These are phyloP conservation scores for Calonectria hongkongensis DNA, from an alignment of 2,329 filamentous ascomycete genomes.

Conservation along the genomic window DNA sequence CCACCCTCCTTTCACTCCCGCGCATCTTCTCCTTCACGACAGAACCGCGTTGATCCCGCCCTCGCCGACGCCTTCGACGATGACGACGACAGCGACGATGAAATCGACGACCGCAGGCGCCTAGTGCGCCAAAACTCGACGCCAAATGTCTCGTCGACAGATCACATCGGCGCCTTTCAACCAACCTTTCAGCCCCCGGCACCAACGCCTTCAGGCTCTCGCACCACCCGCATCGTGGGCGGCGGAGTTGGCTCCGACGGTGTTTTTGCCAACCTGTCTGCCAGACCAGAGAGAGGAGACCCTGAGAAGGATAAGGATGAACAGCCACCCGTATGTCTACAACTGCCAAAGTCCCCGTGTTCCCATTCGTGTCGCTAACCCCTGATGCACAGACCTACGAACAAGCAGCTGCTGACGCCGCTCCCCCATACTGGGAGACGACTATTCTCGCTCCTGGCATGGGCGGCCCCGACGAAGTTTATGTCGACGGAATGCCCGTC, in stretches of 20 bases:
- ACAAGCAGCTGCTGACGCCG: constrained; percentile 96
- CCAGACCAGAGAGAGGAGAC: constrained; percentile 88
- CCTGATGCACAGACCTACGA: constrained; percentile 86
- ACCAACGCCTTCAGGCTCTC: constrained; percentile 60
- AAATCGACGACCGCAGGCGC: constrained; percentile 87
- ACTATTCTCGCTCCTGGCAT: constrained; percentile 96
- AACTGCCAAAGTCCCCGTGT: neutral
- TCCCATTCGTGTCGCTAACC: constrained; percentile 58
- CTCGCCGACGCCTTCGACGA: constrained; percentile 94
- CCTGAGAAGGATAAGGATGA: constrained; percentile 89
- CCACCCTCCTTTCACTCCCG: constrained; percentile 93
- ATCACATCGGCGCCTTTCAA: constrained; percentile 47
- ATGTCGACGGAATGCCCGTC: constrained; percentile 95
- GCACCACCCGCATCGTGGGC: constrained; percentile 74
- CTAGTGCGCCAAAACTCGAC: constrained; percentile 82
- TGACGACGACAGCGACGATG: constrained; percentile 83
- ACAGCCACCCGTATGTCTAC: constrained; percentile 86
- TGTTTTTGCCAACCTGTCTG: constrained; percentile 95
- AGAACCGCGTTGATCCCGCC: constrained; percentile 79
- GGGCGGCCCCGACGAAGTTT: constrained; percentile 94
- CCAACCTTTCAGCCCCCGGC: constrained; percentile 41
- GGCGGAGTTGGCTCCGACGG: constrained; percentile 90
- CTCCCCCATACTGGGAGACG: constrained; percentile 99
- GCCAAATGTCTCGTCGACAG: constrained; percentile 48
- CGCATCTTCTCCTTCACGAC: constrained; percentile 74